Base-by-base conservation (phyloP, 2,329 filamentous ascomycete species). In the Hypoxylon sp. region DNA sequence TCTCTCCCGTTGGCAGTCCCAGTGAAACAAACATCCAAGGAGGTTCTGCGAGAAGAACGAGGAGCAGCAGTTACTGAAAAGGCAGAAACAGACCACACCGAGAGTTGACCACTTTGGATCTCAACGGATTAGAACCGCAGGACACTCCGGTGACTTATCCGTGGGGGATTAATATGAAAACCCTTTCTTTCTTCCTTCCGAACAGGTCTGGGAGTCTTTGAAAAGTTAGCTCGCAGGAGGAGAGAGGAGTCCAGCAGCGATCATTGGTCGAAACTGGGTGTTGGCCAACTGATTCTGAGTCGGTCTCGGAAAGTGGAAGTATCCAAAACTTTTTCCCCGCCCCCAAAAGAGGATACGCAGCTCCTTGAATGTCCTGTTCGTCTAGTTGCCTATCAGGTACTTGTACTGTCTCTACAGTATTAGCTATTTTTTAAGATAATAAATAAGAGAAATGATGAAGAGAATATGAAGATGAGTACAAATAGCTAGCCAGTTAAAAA, bases 211-310 rank as follows among this genome's bases (percentile, higher is more conserved):
- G 38, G 32, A 69, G 68, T 73, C 72, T 77, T 75, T 76, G 72
- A 76, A 60, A 70, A 65, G 61, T 60, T 66, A 70, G 66, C 61
- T 71, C 73, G 68, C 68, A 71, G 71, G 69, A 70, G 61, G 67
- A 67, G 68, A 68, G 67, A 64, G 61, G 55, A 63, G 45, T 51
- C 61, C 38, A 57, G 65, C 46, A 61, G 48, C 46, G 65, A 63
- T 75, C 70, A 78, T 77, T 77, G 75, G 75, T 68, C 57, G 53
- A 61, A 61, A 45, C 12, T 42, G 58, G 62, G 44, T 67, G 69
- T 73, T 73, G 67, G 67, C 75, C 77, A 76, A 76, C 75, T 76
- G 69, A 72, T 67, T 74, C 68, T 76, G 72, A 77, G 72, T 76
- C 75, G 72, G 75, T 77, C 70, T 77, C 75, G 74, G 75, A 72